Conservation (phyloP, 345 rosid genomes). For the Arabidopsis arenosa region DNA sequence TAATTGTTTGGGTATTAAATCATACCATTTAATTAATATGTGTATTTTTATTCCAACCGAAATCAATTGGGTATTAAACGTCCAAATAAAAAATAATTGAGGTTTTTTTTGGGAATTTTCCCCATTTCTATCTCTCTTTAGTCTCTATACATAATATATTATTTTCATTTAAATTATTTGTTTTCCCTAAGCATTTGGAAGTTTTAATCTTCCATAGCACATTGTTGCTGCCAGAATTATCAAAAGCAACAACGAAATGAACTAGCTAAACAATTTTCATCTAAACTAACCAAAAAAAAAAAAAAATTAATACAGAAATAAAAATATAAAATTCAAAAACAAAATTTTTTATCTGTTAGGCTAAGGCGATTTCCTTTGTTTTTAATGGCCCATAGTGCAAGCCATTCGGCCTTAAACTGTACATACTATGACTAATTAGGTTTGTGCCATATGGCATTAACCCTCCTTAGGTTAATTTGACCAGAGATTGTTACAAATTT, state of each 20-base stretch:
- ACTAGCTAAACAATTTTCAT: not conserved
- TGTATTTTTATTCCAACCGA: no score
- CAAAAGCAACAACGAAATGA: slow-evolving; percentile 1
- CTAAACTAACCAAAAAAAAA: no score
- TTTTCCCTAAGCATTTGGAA: not conserved
- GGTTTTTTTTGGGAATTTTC: no score
- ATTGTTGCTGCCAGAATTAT: not conserved
- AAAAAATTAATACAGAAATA: no score
- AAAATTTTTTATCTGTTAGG: no score
- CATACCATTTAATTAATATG: no score
- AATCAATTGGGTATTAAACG: no score
- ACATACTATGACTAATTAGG: not conserved
- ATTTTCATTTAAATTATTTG: not conserved
- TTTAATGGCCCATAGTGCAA: not conserved
- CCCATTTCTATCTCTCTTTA: no score
- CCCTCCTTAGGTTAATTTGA: not conserved
- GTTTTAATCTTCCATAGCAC: not conserved
- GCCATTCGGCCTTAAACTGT: not conserved
- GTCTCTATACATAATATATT: not conserved
- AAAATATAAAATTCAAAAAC: not conserved
- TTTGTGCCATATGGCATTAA: not conserved
- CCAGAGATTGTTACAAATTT: not conserved
- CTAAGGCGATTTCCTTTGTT: not conserved
- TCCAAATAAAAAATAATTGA: no score
- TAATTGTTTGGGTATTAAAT: no score